phyloP scores from a whole-genome alignment of 495 filamentous ascomycete genomes.

The Aspergillus steynii region DNA sequence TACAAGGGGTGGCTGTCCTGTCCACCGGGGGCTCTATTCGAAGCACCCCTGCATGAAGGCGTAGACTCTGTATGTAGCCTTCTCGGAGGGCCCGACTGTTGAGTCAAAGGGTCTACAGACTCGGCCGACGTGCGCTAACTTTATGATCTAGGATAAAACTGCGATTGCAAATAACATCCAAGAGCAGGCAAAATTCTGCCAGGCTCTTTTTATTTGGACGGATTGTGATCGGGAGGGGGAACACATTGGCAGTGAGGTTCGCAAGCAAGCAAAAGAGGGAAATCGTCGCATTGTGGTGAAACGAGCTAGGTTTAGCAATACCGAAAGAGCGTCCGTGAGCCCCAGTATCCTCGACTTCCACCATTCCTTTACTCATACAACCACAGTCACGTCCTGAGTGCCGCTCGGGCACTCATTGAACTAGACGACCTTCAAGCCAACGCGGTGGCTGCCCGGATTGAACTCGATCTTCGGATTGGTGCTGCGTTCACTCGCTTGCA shows the following conservation, averaged over 20 bases:
- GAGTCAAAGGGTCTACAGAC: background rate
- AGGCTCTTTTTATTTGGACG: conserved; percentile 91
- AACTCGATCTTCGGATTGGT: conserved; percentile 89
- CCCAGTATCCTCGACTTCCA: background rate
- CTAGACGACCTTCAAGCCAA: conserved; percentile 85
- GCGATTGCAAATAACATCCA: conserved; percentile 84
- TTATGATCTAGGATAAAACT: conserved; percentile 63
- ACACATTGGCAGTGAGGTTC: conserved; percentile 92
- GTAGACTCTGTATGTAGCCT: conserved; percentile 59
- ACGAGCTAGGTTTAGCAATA: conserved; percentile 90
- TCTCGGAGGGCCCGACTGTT: background rate
- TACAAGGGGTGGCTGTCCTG: conserved; percentile 81
- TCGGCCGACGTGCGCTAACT: conserved; percentile 14
- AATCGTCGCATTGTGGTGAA: conserved; percentile 77
- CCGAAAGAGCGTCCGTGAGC: conserved; percentile 74
- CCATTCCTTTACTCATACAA: background rate
- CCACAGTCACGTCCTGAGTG: conserved; percentile 72
- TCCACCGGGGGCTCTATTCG: conserved; percentile 76
- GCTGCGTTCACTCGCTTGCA: conserved; percentile 89
- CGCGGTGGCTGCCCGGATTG: conserved; percentile 86
- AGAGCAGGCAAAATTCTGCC: conserved; percentile 65
- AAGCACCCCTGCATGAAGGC: conserved; percentile 67
- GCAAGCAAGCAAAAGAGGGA: conserved; percentile 70
- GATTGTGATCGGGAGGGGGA: conserved; percentile 98
- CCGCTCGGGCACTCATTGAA: conserved; percentile 71